Evolutionary conservation across 78 protist genomes (phyloP).

Genomic region (Dictyostelium capitatum): DNA sequence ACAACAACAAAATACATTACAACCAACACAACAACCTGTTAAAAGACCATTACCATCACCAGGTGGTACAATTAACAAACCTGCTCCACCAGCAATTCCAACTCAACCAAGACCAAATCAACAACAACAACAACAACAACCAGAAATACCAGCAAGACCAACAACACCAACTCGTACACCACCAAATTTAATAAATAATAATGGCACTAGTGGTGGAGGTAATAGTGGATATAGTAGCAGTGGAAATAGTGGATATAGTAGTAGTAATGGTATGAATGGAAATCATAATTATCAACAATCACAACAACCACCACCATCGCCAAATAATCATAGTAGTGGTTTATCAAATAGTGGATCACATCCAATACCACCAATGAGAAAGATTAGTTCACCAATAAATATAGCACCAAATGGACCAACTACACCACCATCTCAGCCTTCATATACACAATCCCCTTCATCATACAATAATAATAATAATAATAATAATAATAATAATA

Average conservation of each 20-base stretch:
- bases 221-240: conserved; percentile 18
- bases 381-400: conserved; percentile 28
- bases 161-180: conserved; percentile 21
- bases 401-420: not conserved
- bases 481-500: not conserved
- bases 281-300: not conserved
- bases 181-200: conserved; percentile 13
- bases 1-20: not conserved
- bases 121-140: conserved; percentile 1
- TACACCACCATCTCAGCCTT: not conserved
- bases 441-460: conserved; percentile 14
- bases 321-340: not conserved
- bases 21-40: conserved; percentile 32
- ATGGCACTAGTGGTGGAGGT: not conserved
- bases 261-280: conserved; percentile 18
- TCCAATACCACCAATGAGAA: not conserved
- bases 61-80: not conserved
- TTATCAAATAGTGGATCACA: not conserved
- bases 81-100: conserved; percentile 74
- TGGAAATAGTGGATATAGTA: not conserved
- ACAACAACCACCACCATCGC: conserved; percentile 9
- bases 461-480: not conserved
- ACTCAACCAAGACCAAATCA: conserved; percentile 71
- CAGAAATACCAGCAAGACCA: not conserved
- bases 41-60: conserved; percentile 62